Base-by-base conservation (phyloP, 1,284 basidiomycete genomes). In the Mycena citricolor region DNA sequence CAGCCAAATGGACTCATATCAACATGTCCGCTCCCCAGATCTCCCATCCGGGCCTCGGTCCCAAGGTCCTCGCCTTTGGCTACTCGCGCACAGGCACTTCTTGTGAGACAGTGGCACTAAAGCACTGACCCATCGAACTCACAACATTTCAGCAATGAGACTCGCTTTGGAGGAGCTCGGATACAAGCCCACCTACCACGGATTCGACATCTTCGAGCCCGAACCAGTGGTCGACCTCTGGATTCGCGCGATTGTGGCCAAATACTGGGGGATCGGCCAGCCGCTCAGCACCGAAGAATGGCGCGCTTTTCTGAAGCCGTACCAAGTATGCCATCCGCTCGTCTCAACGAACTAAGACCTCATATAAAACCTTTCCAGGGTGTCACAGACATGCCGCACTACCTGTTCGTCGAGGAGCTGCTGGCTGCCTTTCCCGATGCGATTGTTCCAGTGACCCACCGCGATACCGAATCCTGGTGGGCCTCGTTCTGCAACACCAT, bases 121-220 rank as follows among this genome's bases (percentile, higher is more conserved):
- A n/a, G n/a, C n/a, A n/a, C n/a, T n/a, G n/a, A n/a, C n/a, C n/a
- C n/a, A n/a, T n/a, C n/a, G n/a, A n/a, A n/a, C n/a, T n/a, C n/a
- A n/a, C n/a, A n/a, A n/a, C n/a, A n/a, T n/a, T n/a, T n/a, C 24
- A 40, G 39, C 39, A n/a, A 28, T 40, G 39, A 28, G 39, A 28
- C 23, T 40, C 29, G 39, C 39, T 5, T n/a, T 40, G 12, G 39
- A 40, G 39, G 24, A 31, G 29, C 39, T 40, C n/a, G 39, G 39
- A n/a, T 40, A 40, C 39, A 31, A 40, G 13, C 29, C 31, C 29
- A 40, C 29, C 21, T 31, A 40, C 19, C 39, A 40, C 21, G 39
- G 39, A 21, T 40, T 17, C 25, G 16, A 20, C 17, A 31, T 40
- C 16, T n/a, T 22, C 13, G 14, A 20, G 7, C 20, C 31, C 31